Percentiles rank a stretch among this genome's conserved stretches.
Evolutionary conservation across 352 stramenopile genomes (phyloP).

Genomic region (Aphanomyces stellatus): DNA sequence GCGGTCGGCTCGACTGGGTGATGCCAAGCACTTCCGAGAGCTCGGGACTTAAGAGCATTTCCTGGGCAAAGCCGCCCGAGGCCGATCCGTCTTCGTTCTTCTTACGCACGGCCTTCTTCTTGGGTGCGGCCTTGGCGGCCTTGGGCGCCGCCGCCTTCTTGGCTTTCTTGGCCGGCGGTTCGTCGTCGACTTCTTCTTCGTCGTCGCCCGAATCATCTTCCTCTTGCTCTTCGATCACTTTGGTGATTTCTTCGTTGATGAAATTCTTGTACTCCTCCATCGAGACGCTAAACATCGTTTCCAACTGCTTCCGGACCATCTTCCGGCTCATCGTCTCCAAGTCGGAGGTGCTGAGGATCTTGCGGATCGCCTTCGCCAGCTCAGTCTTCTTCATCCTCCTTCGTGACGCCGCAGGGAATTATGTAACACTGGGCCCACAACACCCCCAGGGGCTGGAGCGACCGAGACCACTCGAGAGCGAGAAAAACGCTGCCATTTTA

Average conservation of each 20-base stretch:
- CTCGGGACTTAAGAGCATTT: constrained; percentile 68
- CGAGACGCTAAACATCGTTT: constrained; percentile 64
- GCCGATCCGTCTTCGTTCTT: constrained; percentile 48
- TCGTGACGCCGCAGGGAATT: neutral
- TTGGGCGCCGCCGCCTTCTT: constrained; percentile 30
- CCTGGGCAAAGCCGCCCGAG: constrained; percentile 61
- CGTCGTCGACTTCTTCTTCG: constrained; percentile 33
- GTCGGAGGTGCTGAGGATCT: constrained; percentile 71
- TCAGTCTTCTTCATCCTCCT: constrained; percentile 21
- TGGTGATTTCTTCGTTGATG: constrained; percentile 75
- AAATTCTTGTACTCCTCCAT: constrained; percentile 73
- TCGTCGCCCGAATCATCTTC: constrained; percentile 49
- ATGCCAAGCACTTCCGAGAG: constrained; percentile 67
- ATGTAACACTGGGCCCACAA: constrained; percentile 14
- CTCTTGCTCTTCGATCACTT: constrained; percentile 75
- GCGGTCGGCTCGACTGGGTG: constrained; percentile 76
- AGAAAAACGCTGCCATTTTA: constrained; percentile 1
- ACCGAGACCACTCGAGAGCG: neutral
- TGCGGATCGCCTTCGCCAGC: constrained; percentile 60
- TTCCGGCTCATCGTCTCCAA: constrained; percentile 77
- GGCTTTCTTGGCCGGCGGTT: constrained; percentile 28
- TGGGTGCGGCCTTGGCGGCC: constrained; percentile 24
- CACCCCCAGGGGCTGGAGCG: neutral
- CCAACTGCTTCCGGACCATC: constrained; percentile 83
- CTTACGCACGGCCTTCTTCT: constrained; percentile 48